phyloP scores from a whole-genome alignment of 257 asterid genomes.

The Nicotiana obtusifolia region DNA sequence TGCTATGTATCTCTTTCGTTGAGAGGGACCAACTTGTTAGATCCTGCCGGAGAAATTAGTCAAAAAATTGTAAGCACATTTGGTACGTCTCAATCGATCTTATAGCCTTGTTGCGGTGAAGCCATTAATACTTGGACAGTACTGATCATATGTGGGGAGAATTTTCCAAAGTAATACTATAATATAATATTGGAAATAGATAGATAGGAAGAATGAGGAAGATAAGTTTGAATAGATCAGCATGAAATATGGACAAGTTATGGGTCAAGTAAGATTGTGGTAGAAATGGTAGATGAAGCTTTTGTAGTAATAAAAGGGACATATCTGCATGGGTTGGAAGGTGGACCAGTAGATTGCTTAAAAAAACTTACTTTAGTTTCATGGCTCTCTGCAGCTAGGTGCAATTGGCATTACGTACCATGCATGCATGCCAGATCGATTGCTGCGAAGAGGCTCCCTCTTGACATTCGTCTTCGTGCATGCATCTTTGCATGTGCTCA shows the following conservation, averaged over 20 bases:
- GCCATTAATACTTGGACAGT: background rate
- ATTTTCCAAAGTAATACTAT: too few relatives aligned
- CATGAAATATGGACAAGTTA: constrained; percentile 17
- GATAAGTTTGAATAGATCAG: constrained; percentile 6
- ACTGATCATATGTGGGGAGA: too few relatives aligned
- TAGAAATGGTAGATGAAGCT: constrained; percentile 12
- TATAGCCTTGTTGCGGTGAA: background rate
- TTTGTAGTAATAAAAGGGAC: constrained; percentile 19
- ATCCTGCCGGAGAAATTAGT: background rate
- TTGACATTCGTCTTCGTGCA: background rate
- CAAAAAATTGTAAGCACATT: background rate
- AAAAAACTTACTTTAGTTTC: background rate
- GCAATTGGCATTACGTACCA: background rate
- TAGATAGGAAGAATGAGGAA: constrained; percentile 1
- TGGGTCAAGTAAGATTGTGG: constrained; percentile 10
- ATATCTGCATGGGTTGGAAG: constrained; percentile 34
- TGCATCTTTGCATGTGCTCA: constrained; percentile 14
- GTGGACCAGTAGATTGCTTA: constrained; percentile 4
- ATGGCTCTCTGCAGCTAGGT: background rate
- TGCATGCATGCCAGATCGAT: constrained; percentile 1
- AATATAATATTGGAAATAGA: too few relatives aligned
- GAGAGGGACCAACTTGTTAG: background rate
- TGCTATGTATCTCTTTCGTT: background rate
- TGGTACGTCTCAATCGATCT: background rate
- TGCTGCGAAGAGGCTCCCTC: background rate